Base-by-base conservation (phyloP, 2,329 filamentous ascomycete species). In the Nectriaceae sp. region DNA sequence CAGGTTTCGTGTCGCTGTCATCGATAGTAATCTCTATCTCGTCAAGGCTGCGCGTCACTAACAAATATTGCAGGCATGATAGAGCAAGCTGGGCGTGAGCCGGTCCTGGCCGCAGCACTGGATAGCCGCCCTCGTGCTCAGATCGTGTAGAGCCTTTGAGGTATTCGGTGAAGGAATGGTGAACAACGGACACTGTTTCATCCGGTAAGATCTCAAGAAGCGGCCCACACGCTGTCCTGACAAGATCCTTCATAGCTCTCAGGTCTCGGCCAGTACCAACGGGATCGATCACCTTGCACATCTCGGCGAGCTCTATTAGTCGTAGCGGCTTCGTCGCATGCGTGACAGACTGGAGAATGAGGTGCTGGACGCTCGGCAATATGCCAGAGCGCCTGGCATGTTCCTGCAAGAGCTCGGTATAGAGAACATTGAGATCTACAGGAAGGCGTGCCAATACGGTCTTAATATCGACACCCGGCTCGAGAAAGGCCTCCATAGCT, bases 161-260 rank as follows among this genome's bases (percentile, higher is more conserved):
- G 56, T 71, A 78, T 47, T 78, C 75, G 1, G 75, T 77, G 29
- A 78, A 69, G 1, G 74, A 77, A 45, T 78, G 75, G 45, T 79
- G 75, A 3, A 78, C 66, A 13, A 78, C 67, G 19, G 63, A 67
- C 18, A 77, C 61, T 0, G 70, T 73, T 40, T 76, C 75, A 44
- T 78, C 73, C 8, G 70, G 66, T 1, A 73, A 61, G 21, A 77
- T 66, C 47, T 78, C 73, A 1, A 78, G 50, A 4, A 79, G 60
- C 3, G 74, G 70, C 0, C 74, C 75, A 49, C 71, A 76, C 4
- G 68, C 65, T n/a, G 64, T 60, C 21, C 69, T 61, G 3, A 75
- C 65, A 5, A 74, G 57, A 2, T 63, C 50, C 52, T 77, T 77
- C 4, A 59, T 61, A 11, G 61, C 48, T 48, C 56, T 60, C 10